Evolutionary conservation across 805 yeast genomes (phyloP).

Genomic region (baker's yeast (Saccharomyces cerevisiae)): DNA sequence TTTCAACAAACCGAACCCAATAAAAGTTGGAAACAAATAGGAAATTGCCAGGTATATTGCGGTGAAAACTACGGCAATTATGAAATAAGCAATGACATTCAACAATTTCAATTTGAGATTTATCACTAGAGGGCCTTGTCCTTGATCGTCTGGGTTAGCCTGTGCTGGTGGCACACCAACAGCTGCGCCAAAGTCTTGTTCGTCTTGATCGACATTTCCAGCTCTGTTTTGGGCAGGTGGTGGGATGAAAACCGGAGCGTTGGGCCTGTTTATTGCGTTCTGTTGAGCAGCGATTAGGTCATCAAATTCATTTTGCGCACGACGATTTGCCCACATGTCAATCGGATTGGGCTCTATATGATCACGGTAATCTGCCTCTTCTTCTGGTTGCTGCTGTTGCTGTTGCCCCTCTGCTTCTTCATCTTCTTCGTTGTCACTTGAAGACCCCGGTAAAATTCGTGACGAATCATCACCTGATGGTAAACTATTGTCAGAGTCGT

Average conservation of each 20-base stretch:
- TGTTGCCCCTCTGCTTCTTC: conserved; percentile 8
- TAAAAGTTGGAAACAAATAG: conserved; percentile 41
- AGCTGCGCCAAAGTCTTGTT: conserved; percentile 11
- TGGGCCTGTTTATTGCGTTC: neutral
- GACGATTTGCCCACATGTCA: conserved; percentile 13
- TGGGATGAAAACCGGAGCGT: conserved; percentile 1
- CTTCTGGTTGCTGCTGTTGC: conserved; percentile 9
- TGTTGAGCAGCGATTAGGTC: conserved; percentile 10
- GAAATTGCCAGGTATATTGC: conserved; percentile 35
- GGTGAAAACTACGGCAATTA: conserved; percentile 24
- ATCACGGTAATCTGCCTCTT: conserved; percentile 11
- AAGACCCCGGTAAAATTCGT: conserved; percentile 8
- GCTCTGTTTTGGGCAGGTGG: conserved; percentile 1
- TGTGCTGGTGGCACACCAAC: conserved; percentile 5
- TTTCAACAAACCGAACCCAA: conserved; percentile 32
- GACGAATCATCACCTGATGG: conserved; percentile 10
- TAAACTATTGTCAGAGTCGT: conserved; percentile 23
- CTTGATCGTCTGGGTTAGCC: conserved; percentile 11
- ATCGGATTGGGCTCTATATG: conserved; percentile 10
- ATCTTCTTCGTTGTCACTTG: conserved; percentile 7
- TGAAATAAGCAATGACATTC: conserved; percentile 19
- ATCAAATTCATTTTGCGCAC: conserved; percentile 23
- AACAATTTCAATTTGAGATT: conserved; percentile 19
- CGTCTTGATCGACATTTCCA: conserved; percentile 4
- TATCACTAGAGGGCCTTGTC: conserved; percentile 21